Base-by-base conservation (phyloP, 2,329 filamentous ascomycete species). In the Colletotrichum siamense region DNA sequence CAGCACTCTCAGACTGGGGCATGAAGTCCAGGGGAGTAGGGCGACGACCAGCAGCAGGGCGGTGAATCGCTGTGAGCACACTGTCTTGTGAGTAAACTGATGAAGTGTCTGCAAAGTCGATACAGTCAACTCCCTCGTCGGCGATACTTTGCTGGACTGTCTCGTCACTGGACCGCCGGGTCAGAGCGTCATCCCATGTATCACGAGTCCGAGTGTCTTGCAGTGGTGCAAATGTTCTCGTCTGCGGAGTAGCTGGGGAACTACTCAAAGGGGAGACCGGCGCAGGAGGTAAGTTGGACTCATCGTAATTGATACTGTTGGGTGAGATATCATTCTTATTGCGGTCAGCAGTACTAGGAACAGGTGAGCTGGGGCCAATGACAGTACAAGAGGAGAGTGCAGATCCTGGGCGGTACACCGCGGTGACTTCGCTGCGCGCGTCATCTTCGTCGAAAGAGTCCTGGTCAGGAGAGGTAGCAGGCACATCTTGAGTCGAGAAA, bases 81-180 rank as follows among this genome's bases (percentile, higher is more conserved):
- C 79, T 81, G 30, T 78, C 74, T 22, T 80, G 64, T 8, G 80
- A 80, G 64, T 81, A 81, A 8, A 79, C 18, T 16, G 80, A 81
- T 3, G 79, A 81, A 8, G 75, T 68, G 3, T 81, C 78, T 34
- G 63, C 62, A 18, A 71, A 24, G n/a, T 79, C 75, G 63, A 63
- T 44, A 69, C 15, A 52, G n/a, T 52, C 69, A 7, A 44, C 62
- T 22, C 55, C 32, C 7, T 65, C 64, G 22, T 69, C 32, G 24
- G 34, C 18, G 64, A 74, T 69, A 63, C 44, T 61, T 76, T 69
- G 59, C 5, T 16, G 26, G 13, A n/a, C 12, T 52, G 71, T 73
- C 49, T 69, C 49, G 24, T 69, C 39, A 8, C 18, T 28, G 24
- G 34, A 28, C 44, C 59, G 44, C 36, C 26, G 70, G 28, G 74